These are phyloP conservation scores for Apiospora sp. DNA, from an alignment of 2,329 filamentous ascomycete genomes.

Conservation along the genomic window DNA sequence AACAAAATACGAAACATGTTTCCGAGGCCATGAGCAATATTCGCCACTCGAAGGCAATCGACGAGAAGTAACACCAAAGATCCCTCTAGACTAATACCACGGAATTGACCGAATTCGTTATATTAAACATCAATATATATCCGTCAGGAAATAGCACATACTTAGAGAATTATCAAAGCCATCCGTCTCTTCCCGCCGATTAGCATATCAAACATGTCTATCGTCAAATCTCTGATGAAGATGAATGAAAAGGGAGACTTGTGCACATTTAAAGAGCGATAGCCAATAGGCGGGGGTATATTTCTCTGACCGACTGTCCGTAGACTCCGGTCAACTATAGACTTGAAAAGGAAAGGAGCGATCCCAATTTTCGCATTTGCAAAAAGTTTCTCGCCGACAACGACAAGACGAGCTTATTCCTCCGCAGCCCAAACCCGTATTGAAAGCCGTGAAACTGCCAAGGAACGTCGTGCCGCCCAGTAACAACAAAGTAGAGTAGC, in stretches of 20 bases:
- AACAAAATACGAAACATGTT: background rate
- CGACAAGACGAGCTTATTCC: background rate
- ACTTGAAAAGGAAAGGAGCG: background rate
- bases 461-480: background rate
- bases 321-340: background rate
- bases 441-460: background rate
- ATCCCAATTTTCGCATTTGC: background rate
- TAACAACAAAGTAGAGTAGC: background rate
- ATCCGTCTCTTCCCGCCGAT: background rate
- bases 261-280: conserved; percentile 4
- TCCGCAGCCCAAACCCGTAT: background rate
- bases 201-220: background rate
- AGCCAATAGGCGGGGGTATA: conserved; percentile 15
- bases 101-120: background rate
- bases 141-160: background rate
- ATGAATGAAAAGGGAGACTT: background rate
- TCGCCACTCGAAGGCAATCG: background rate
- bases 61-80: background rate
- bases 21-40: background rate
- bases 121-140: background rate
- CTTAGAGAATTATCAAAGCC: background rate
- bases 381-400: background rate
- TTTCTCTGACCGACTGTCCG: conserved; percentile 3
- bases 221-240: too few species aligned
- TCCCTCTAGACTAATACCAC: background rate